Evolutionary conservation across 306 rosid species (phyloP).

Genomic region (Prunus kanzakura): DNA sequence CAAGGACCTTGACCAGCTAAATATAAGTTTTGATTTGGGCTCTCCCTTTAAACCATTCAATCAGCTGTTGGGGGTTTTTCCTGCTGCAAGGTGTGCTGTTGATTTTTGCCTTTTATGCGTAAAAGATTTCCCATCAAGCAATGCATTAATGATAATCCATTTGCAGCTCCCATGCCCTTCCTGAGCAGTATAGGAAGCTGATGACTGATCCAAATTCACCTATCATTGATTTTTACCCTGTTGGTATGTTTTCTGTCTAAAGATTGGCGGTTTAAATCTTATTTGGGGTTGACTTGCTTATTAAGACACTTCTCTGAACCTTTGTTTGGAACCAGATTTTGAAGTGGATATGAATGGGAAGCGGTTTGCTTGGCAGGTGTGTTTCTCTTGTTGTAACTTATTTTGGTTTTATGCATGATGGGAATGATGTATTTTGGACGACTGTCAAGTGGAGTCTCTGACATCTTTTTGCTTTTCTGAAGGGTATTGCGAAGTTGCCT

Average conservation of each 20-base stretch:
- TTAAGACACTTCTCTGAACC: constrained; percentile 18
- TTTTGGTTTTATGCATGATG: constrained; percentile 10
- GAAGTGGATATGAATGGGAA: constrained; percentile 99
- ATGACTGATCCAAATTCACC: constrained; percentile 87
- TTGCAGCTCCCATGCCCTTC: constrained; percentile 94
- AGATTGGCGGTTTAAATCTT: not conserved
- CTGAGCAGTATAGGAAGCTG: constrained; percentile 75
- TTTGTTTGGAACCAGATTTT: constrained; percentile 61
- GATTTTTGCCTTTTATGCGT: not conserved
- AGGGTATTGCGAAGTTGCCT: constrained; percentile 98
- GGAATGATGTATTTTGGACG: not conserved
- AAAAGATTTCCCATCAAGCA: not conserved
- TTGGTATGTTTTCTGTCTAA: constrained; percentile 48
- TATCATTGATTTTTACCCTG: constrained; percentile 84
- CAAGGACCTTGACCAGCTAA: constrained; percentile 64
- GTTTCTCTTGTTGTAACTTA: constrained; percentile 12
- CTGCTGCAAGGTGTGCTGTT: constrained; percentile 81
- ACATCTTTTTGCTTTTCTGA: constrained; percentile 24
- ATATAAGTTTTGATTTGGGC: constrained; percentile 66
- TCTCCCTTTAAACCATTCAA: constrained; percentile 92
- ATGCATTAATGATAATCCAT: constrained; percentile 18
- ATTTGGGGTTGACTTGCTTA: constrained; percentile 1
- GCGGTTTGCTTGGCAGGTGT: constrained; percentile 96
- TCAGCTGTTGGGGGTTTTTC: constrained; percentile 96
- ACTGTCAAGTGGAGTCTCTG: constrained; percentile 9